These are phyloP conservation scores for Boletus hoseneyae DNA, from an alignment of 1,284 basidiomycete species.

Conservation along the genomic window DNA sequence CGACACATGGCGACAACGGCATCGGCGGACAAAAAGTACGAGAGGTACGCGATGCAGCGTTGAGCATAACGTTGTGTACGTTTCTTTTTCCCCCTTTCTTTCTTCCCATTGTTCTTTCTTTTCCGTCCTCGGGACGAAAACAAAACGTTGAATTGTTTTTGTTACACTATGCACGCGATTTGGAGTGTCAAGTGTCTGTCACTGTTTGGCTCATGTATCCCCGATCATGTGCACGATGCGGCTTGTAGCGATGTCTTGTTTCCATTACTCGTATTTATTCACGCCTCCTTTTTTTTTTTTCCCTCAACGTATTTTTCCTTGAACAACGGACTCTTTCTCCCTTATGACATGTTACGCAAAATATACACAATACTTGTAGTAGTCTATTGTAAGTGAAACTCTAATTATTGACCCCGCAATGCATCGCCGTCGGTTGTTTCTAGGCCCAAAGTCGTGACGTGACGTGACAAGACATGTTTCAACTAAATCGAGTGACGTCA, in stretches of 20 bases:
- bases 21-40: constrained; percentile 27
- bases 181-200: neutral
- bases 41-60: constrained; percentile 29
- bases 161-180: constrained; percentile 10
- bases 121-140: neutral
- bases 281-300: too few species aligned
- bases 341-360: constrained; percentile 9
- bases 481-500: neutral
- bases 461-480: constrained; percentile 1
- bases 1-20: constrained; percentile 31
- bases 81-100: neutral
- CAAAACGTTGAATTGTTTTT: neutral
- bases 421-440: neutral
- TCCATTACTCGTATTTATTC: constrained; percentile 20
- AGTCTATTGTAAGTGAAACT: constrained; percentile 25
- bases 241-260: constrained; percentile 6
- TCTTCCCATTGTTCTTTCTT: neutral
- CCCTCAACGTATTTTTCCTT: neutral
- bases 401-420: constrained; percentile 14
- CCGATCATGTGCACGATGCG: neutral
- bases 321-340: neutral
- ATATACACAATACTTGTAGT: constrained; percentile 18
- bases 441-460: neutral
- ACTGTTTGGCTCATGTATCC: constrained; percentile 10
- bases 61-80: constrained; percentile 11